A percentile compares a stretch with the other conserved stretches of the same genome.
Evolutionary conservation across 1,139 yeast genomes (phyloP).

Genomic region (Petasospora rhodanensis): DNA sequence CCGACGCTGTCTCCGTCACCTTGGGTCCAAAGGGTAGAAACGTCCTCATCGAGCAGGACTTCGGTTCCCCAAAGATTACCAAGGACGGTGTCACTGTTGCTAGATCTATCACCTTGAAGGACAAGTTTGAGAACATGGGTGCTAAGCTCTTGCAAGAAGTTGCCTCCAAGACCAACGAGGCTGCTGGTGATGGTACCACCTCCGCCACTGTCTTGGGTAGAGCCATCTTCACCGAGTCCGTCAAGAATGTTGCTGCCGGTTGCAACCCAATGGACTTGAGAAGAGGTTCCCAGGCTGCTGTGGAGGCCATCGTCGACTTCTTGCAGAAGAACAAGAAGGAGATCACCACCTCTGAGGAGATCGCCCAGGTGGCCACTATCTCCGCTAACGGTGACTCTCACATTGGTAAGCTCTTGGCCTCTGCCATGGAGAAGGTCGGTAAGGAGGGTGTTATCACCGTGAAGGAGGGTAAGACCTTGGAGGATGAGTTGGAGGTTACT

Average conservation of each 20-base stretch:
- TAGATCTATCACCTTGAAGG: slow-evolving; percentile 76
- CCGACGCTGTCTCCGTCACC: slow-evolving; percentile 96
- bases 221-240: slow-evolving; percentile 95
- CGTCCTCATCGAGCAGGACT: slow-evolving; percentile 94
- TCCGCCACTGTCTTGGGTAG: slow-evolving; percentile 97
- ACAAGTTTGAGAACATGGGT: slow-evolving; percentile 94
- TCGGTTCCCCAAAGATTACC: slow-evolving; percentile 97
- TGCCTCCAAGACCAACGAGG: slow-evolving; percentile 96
- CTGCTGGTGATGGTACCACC: slow-evolving; percentile 99
- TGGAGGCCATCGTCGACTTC: slow-evolving; percentile 89
- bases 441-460: slow-evolving; percentile 99
- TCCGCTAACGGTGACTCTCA: slow-evolving; percentile 97
- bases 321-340: slow-evolving; percentile 91
- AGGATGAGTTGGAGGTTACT: slow-evolving; percentile 95
- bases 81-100: slow-evolving; percentile 99
- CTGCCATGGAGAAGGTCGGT: slow-evolving; percentile 99
- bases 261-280: slow-evolving; percentile 99
- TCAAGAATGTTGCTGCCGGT: slow-evolving; percentile 98
- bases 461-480: slow-evolving; percentile 94
- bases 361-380: slow-evolving; percentile 98
- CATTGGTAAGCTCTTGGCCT: slow-evolving; percentile 89
- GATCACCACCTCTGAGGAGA: slow-evolving; percentile 94
- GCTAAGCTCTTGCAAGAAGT: slow-evolving; percentile 96
- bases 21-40: slow-evolving; percentile 98
- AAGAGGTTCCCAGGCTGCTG: slow-evolving; percentile 98